These are phyloP conservation scores for Nymphaea thermarum DNA, from an alignment of 164 flowering plant genomes.

Conservation along the genomic window DNA sequence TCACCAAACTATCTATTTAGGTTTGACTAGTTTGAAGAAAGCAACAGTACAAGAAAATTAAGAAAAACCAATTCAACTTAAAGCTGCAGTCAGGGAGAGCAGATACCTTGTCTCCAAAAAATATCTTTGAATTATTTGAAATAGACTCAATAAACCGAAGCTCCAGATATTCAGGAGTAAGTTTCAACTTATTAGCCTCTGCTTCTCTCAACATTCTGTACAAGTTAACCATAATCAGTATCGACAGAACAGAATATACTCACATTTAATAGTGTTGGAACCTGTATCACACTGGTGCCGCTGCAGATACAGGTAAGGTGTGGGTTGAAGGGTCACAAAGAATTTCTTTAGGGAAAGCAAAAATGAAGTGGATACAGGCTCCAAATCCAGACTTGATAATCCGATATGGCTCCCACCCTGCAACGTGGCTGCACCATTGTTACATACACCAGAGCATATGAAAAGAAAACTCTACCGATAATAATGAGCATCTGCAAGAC, in stretches of 20 bases:
- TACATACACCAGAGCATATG: not conserved
- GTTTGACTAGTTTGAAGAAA: not conserved
- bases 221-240: not conserved
- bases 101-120: conserved; percentile 79
- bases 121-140: conserved; percentile 76
- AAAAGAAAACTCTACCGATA: conserved; percentile 32
- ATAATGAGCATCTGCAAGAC: conserved; percentile 77
- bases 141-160: conserved; percentile 83
- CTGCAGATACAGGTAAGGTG: too few relatives aligned
- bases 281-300: too few relatives aligned
- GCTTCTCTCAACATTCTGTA: conserved; percentile 68
- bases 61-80: not conserved
- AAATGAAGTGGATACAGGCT: not conserved
- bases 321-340: too few relatives aligned
- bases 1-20: not conserved
- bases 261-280: not conserved
- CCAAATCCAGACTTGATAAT: too few relatives aligned
- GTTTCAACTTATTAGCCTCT: conserved; percentile 86
- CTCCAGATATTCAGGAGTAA: conserved; percentile 73
- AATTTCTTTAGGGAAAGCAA: not conserved
- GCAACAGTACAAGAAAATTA: not conserved
- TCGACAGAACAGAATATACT: not conserved
- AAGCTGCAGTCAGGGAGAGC: not conserved
- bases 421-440: not conserved
- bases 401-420: not conserved